Evolutionary conservation across 2,329 filamentous ascomycete genomes (phyloP), one percentile per base, ranked within the genome.

Genomic region (Botryotinia narcissicola): DNA sequence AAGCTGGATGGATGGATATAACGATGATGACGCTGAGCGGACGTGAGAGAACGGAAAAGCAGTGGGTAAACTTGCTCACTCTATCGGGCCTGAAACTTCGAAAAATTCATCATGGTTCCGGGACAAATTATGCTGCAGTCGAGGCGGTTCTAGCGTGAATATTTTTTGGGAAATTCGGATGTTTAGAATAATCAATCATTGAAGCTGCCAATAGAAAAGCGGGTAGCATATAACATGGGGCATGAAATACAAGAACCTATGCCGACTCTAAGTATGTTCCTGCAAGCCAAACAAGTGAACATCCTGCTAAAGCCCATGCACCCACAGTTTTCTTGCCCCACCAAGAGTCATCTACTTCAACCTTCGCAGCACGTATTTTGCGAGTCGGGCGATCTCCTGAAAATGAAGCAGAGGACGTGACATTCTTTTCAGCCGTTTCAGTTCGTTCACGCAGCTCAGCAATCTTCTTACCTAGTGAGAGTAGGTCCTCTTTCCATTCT

Each of bases 401-500:
- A 62, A 75, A 70, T 7, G 75, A 71, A 51, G 76, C 76, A 35
- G 76, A 51, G 14, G 78, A 74, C 25, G 71, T 76, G 37, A 77
- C 73, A 25, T 78, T 78, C 61, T 80, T 80, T 71, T 78, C 76
- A 70, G 78, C 63, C 61, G 77, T 83, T 75, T 83, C 81, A 18
- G 75, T 74, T 66, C 75, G 74, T 57, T 81, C 78, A 80, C 84
- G 86, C 79, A 88, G 82, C 75, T 86, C 83, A 4, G 87, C 86
- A 78, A 92, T 91, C 54, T 87, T 90, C 83, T 85, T 87, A 80
- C 93, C 92, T 66, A 98, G 87, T n/a, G 91, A 89, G 48, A 92
- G 84, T 75, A 98, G 83, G 78, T 98, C 94, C 77, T 95, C 91
- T 68, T 91, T 90, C 63, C 90, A 87, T 54, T 84, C 87, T 71